A percentile compares a stretch with the other conserved stretches of the same genome.
Evolutionary conservation across 345 rosid genomes (phyloP).

Genomic region (Acer yangbiense): DNA sequence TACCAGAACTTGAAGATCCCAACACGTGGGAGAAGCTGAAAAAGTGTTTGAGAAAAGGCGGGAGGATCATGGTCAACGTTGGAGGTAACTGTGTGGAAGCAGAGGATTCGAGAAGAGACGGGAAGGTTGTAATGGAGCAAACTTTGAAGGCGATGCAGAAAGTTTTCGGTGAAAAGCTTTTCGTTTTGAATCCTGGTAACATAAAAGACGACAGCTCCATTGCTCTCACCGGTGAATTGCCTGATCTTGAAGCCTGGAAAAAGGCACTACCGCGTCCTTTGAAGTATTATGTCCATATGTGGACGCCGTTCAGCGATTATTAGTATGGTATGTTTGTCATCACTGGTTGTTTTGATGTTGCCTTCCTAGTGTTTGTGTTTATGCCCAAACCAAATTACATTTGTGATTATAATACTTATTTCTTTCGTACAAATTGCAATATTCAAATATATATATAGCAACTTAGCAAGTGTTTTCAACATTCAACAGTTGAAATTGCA

Average conservation of each 20-base stretch:
- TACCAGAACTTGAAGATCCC: slow-evolving; percentile 87
- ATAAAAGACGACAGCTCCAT: slow-evolving; percentile 67
- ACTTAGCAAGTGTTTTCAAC: too few species aligned
- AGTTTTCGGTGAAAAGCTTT: slow-evolving; percentile 57
- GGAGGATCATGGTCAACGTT: slow-evolving; percentile 68
- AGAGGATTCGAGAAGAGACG: slow-evolving; percentile 63
- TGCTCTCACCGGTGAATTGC: slow-evolving; percentile 67
- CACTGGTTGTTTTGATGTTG: slow-evolving; percentile 5
- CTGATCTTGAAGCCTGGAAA: slow-evolving; percentile 69
- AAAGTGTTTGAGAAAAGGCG: slow-evolving; percentile 60
- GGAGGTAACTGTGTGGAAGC: slow-evolving; percentile 80
- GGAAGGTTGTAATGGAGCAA: slow-evolving; percentile 69
- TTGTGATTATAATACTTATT: background rate
- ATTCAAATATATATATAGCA: too few species aligned
- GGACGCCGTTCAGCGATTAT: slow-evolving; percentile 48
- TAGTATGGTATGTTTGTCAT: background rate
- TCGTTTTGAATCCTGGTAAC: slow-evolving; percentile 54
- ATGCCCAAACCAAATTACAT: background rate
- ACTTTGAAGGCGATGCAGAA: slow-evolving; percentile 64
- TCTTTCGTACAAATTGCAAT: background rate
- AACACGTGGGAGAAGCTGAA: slow-evolving; percentile 61
- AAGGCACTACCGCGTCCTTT: slow-evolving; percentile 43
- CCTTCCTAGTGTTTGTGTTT: slow-evolving; percentile 11
- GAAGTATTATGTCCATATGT: slow-evolving; percentile 63
- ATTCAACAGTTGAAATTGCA: background rate